phyloP scores from a whole-genome alignment of 257 asterid genomes.

The Solanum gandarillasii region DNA sequence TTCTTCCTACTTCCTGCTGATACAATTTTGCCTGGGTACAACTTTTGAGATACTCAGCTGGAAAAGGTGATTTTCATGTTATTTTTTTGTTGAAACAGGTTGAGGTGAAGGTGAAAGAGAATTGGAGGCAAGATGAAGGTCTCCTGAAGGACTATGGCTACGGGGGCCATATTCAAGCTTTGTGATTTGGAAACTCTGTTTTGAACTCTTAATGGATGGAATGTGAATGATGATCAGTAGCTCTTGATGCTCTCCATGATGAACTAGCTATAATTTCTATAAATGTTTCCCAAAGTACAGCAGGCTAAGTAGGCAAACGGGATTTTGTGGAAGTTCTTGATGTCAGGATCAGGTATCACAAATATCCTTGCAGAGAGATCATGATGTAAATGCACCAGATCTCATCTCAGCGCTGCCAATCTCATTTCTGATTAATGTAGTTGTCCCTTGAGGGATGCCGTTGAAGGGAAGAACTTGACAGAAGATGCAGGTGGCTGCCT shows the following conservation, averaged over 20 bases:
- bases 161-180: conserved; percentile 69
- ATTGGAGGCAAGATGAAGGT: conserved; percentile 95
- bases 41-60: background rate
- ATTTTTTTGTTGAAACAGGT: conserved; percentile 29
- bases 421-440: background rate
- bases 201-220: background rate
- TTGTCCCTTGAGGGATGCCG: background rate
- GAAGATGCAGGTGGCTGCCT: background rate
- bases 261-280: background rate
- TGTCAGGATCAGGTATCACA: background rate
- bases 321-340: background rate
- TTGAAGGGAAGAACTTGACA: background rate
- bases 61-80: background rate
- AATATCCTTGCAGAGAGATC: background rate
- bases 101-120: conserved; percentile 86
- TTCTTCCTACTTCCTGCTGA: background rate
- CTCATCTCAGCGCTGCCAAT: background rate
- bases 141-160: conserved; percentile 88
- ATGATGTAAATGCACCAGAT: background rate
- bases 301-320: background rate
- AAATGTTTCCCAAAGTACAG: background rate
- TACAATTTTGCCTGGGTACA: background rate
- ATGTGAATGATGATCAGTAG: background rate
- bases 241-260: background rate
- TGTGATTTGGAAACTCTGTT: conserved; percentile 22